Percentiles rank a stretch among this genome's conserved stretches.
phyloP scores from a whole-genome alignment of 805 yeast species.

The Saturnispora serradocipensis region DNA sequence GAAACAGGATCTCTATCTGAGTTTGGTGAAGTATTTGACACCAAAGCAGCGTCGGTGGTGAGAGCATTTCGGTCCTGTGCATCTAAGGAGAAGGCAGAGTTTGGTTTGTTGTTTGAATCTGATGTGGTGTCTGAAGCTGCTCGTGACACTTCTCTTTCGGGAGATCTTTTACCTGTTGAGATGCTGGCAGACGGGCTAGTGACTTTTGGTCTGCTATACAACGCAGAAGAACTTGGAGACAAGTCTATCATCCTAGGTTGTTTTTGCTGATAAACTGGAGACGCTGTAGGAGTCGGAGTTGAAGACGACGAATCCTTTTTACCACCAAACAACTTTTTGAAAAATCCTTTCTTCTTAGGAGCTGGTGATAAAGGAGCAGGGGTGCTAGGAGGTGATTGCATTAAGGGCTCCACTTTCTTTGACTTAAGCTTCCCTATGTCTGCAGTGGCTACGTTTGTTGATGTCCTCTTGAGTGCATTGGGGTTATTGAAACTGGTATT shows the following conservation, averaged over 20 bases:
- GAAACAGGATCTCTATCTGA: constrained; percentile 9
- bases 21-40: background rate
- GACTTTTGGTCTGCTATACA: background rate
- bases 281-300: background rate
- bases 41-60: background rate
- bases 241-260: background rate
- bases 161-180: background rate
- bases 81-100: background rate
- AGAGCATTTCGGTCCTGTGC: background rate
- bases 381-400: background rate
- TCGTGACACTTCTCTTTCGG: background rate
- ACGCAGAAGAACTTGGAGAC: background rate
- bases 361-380: constrained; percentile 8
- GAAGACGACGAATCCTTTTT: constrained; percentile 9
- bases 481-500: constrained; percentile 4
- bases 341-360: constrained; percentile 18
- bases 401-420: background rate
- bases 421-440: constrained; percentile 8
- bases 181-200: background rate
- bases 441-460: constrained; percentile 22
- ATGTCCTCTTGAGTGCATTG: constrained; percentile 18
- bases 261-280: background rate
- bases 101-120: background rate
- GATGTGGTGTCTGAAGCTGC: background rate
- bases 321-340: constrained; percentile 23